Base-by-base conservation (phyloP, 345 rosid species). In the Arabidopsis arenosa region DNA sequence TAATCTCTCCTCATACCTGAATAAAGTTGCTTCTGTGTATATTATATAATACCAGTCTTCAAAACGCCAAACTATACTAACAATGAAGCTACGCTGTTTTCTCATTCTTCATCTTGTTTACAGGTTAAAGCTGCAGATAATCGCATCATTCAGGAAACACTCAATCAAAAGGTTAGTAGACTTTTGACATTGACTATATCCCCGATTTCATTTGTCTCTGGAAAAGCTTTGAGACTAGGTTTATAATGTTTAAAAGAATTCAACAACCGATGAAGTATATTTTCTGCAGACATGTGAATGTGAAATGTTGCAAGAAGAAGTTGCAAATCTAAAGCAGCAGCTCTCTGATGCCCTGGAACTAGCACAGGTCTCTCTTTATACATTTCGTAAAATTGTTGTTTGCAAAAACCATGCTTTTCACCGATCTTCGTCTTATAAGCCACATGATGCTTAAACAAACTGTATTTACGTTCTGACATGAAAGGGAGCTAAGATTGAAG, bases 121-220 rank as follows among this genome's bases (percentile, higher is more conserved):
- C 86, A 96, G 99, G 97, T 96, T 61, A 92, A 89, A 88, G 88
- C 86, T 61, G 96, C 98, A 30, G 98, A 96, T 77, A 92, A 91
- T 82, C 87, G 90, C 66, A 75, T 96, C 78, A 89, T 89, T 74
- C 97, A 93, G 79, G 97, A 93, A 83, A 91, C 90, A 82, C 92
- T 96, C 73, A 78, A 75, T 81, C 87, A 84, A 79, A 96, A 92
- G 99, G 99, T 95, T 75, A 37, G 35, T 39, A 52, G 45, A 32
- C 53, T 28, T 69, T 41, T 43, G 39, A 12, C 62, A 10, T 53
- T 26, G 44, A 36, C 52, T 12, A 23, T 75, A 55, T 48, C 21
- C 39, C 51, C 7, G 15, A 64, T 30, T 56, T 33, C 8, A 15
- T 55, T 11, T 3, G 40, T 36, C 51, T 79, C 14, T 48, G 21